Evolutionary conservation across 2,329 filamentous ascomycete species (phyloP), one percentile per base, ranked within the genome.

Genomic region (Aspergillus fumigatiaffinis): DNA sequence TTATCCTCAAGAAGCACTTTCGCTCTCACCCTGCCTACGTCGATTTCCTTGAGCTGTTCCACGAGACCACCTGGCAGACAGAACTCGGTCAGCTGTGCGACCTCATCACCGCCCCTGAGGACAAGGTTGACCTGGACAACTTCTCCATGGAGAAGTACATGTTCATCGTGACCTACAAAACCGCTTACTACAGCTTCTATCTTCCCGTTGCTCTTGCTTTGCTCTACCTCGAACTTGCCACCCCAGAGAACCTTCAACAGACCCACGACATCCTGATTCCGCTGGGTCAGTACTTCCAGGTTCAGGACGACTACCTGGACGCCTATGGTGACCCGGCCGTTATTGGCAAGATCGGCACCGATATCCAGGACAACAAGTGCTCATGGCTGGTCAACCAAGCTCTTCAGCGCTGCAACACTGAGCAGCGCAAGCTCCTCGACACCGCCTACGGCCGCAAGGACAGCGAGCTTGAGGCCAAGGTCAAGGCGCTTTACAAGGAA

Each of bases 161-260:
- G 69, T 99, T 97, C 83, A 99, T 99, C 71, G 94, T 99, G 79
- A 90, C 96, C 78, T 97, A 96, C 87, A 99, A 99, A 87, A 99
- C 94, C 25, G 92, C 94, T 52, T 99, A 95, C 82, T 99, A 99
- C 83, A 95, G 90, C 71, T 99, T 99, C 84, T 97, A 97, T 80
- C 88, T 99, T 14, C 94, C 94, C 58, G 92, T 99, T 55, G 93
- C 92, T 9, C 85, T 99, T 48, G 91, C 94, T 4, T 83, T 99
- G 68, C 82, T 93, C 81, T 89, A 92, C 78, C 85, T 92, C 65
- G 87, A 91, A 71, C 82, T 92, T 59, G 94, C 93, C 23, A 94
- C 91, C 8, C 85, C 88, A 28, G 85, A 89, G 78, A 97, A 97
- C 81, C 86, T 99, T 60, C 88, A 93, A 79, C 88, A 90, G 71